Conservation (phyloP, 306 rosid genomes). For the Betula pendula region DNA sequence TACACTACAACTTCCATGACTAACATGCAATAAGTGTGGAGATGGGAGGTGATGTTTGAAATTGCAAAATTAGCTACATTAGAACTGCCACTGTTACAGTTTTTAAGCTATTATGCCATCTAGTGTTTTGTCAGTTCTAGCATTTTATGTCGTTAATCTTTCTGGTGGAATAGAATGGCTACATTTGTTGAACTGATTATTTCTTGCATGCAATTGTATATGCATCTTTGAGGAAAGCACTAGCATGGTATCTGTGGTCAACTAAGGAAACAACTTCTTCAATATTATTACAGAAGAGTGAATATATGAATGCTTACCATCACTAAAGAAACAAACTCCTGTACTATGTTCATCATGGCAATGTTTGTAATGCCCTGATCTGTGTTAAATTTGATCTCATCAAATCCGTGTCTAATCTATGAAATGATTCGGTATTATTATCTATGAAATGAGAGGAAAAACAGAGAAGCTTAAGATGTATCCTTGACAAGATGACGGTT, state of each 20-base stretch:
- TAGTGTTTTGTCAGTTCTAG: not conserved
- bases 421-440: too few species aligned
- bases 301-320: not conserved
- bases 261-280: not conserved
- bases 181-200: not conserved
- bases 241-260: not conserved
- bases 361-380: not conserved
- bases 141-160: not conserved
- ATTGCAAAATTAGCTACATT: too few species aligned
- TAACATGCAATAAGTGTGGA: not conserved
- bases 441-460: too few species aligned
- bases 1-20: too few species aligned
- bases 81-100: too few species aligned
- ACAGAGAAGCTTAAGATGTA: not conserved
- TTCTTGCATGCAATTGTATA: not conserved
- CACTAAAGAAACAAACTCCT: too few species aligned
- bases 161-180: not conserved
- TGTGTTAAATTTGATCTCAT: not conserved
- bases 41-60: not conserved
- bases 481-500: slow-evolving; percentile 26
- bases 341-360: not conserved
- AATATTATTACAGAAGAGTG: not conserved
- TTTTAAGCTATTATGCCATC: not conserved
- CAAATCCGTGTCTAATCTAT: not conserved
- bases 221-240: not conserved